Evolutionary conservation across 257 asterid genomes (phyloP).

Genomic region (Buddleja alternifolia): DNA sequence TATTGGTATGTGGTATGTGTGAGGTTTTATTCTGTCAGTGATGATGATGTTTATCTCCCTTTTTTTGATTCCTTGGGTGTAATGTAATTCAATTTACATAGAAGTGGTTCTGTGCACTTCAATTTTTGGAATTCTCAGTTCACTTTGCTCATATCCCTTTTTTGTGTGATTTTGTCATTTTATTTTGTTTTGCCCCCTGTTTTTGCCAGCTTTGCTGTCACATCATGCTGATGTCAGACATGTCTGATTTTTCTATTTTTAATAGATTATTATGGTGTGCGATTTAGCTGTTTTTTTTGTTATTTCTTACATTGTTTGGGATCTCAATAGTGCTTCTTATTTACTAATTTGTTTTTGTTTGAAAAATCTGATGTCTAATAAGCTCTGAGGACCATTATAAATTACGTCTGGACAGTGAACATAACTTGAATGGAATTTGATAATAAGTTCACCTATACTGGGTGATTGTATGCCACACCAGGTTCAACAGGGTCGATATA

Average conservation of each 20-base stretch:
- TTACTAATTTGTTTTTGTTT: no score
- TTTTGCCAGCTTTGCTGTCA: slow-evolving; percentile 31
- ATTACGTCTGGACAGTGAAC: no score
- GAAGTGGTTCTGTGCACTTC: slow-evolving; percentile 35
- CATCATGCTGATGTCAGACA: slow-evolving; percentile 25
- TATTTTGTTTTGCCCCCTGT: background rate
- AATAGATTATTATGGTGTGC: slow-evolving; percentile 32
- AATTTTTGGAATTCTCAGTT: slow-evolving; percentile 30
- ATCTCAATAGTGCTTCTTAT: background rate
- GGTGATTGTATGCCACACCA: no score
- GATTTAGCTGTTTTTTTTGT: slow-evolving; percentile 6
- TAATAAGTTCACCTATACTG: no score
- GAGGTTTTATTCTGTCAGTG: slow-evolving; percentile 40
- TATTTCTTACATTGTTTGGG: background rate
- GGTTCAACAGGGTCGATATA: no score
- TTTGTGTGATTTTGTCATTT: slow-evolving; percentile 36
- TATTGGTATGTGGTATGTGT: slow-evolving; percentile 46
- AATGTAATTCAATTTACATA: slow-evolving; percentile 35
- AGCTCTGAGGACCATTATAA: no score
- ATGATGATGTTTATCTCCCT: slow-evolving; percentile 24
- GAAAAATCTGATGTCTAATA: no score
- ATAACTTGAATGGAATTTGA: no score
- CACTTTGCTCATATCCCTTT: slow-evolving; percentile 32
- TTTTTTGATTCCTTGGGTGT: slow-evolving; percentile 34
- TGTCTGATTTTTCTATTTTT: slow-evolving; percentile 11